phyloP scores from a whole-genome alignment of 1,284 basidiomycete genomes.

The Schizophyllum commune region DNA sequence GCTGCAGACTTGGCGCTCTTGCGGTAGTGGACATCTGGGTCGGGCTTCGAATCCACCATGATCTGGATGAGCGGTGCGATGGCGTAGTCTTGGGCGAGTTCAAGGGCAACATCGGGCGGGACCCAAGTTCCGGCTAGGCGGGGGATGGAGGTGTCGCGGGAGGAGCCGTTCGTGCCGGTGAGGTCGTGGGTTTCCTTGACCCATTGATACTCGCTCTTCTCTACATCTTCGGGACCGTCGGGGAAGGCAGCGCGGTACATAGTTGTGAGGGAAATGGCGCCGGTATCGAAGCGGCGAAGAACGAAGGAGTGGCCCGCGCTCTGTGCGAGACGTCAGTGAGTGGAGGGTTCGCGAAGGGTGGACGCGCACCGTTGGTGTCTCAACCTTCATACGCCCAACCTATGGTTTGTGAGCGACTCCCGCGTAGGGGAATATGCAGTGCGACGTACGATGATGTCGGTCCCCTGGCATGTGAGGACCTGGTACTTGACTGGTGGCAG shows the following conservation, averaged over 20 bases:
- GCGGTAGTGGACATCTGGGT: constrained; percentile 70
- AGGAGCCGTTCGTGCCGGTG: constrained; percentile 75
- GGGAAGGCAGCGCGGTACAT: constrained; percentile 99
- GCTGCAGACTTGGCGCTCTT: constrained; percentile 28
- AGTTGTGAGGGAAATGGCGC: constrained; percentile 91
- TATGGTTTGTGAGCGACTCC: constrained; percentile 20
- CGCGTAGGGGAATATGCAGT: constrained; percentile 1
- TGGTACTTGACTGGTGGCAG: constrained; percentile 74
- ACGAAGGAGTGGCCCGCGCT: constrained; percentile 84
- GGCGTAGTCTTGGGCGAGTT: constrained; percentile 59
- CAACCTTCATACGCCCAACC: constrained; percentile 89
- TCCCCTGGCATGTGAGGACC: constrained; percentile 72
- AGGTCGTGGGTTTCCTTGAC: constrained; percentile 78
- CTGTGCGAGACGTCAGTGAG: constrained; percentile 29
- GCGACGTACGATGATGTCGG: constrained; percentile 70
- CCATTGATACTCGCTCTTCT: constrained; percentile 82
- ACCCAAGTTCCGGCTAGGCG: constrained; percentile 93
- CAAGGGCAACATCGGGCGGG: constrained; percentile 61
- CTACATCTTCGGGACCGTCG: constrained; percentile 69
- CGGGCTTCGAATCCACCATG: constrained; percentile 71
- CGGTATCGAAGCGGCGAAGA: constrained; percentile 91
- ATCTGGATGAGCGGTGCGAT: constrained; percentile 53
- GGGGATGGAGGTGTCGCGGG: constrained; percentile 46
- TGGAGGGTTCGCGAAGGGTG: constrained; percentile 8
- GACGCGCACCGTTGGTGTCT: constrained; percentile 63